These are phyloP conservation scores for Phytophthora megakarya DNA, from an alignment of 352 stramenopile species.

Conservation along the genomic window DNA sequence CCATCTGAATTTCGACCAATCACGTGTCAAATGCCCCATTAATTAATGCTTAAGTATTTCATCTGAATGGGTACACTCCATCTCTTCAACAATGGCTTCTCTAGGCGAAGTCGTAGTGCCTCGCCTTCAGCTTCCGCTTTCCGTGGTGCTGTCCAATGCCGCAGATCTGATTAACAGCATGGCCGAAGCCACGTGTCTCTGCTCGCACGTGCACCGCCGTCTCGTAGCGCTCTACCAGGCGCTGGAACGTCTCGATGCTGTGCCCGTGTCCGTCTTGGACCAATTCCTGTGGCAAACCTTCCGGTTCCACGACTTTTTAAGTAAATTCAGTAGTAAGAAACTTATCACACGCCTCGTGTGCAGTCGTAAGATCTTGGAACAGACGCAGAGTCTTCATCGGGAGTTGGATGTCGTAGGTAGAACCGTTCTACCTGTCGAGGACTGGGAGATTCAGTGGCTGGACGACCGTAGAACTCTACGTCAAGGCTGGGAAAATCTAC, in stretches of 20 bases:
- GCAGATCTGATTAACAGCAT: constrained; percentile 1
- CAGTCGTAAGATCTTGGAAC: constrained; percentile 23
- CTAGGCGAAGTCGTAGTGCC: constrained; percentile 9
- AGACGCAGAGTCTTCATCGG: constrained; percentile 6
- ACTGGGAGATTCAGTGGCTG: constrained; percentile 18
- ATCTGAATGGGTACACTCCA: too few species aligned
- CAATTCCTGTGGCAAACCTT: constrained; percentile 24
- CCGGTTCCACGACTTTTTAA: constrained; percentile 18
- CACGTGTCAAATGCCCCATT: too few species aligned
- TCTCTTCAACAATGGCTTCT: too few species aligned
- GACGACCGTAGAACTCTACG: constrained; percentile 9
- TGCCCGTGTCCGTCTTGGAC: background rate
- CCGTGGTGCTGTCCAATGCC: background rate
- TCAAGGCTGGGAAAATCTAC: constrained; percentile 13
- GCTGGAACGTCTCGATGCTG: background rate
- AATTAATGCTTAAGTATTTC: too few species aligned
- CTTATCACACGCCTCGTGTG: constrained; percentile 27
- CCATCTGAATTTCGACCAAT: too few species aligned
- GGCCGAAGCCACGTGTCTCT: constrained; percentile 11
- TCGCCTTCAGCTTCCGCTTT: constrained; percentile 8
- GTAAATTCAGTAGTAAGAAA: constrained; percentile 17
- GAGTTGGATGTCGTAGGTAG: constrained; percentile 11
- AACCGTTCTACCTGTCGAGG: background rate
- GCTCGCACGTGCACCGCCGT: constrained; percentile 7
- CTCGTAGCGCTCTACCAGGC: background rate